Evolutionary conservation across 768 basidiomycete genomes (phyloP).

Genomic region (Mycena metata): DNA sequence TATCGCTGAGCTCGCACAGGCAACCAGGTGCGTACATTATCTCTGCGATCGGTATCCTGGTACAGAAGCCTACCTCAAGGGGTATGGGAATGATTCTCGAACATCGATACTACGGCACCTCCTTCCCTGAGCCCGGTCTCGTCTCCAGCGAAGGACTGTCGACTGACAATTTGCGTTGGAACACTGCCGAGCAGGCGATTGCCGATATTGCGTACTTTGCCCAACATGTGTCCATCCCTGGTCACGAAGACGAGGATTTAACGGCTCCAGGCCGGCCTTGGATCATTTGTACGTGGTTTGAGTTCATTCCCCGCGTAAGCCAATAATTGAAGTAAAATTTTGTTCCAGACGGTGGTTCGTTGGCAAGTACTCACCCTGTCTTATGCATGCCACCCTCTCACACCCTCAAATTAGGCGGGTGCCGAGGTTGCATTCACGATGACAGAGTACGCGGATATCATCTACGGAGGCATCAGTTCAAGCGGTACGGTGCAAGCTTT

Average conservation of each 20-base stretch:
- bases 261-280: slow-evolving; percentile 29
- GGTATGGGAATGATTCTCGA: slow-evolving; percentile 32
- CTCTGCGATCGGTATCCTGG: too few relatives aligned
- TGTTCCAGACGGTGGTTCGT: slow-evolving; percentile 28
- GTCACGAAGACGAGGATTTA: slow-evolving; percentile 31
- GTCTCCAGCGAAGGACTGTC: slow-evolving; percentile 19
- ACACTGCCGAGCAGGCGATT: slow-evolving; percentile 32
- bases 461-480: slow-evolving; percentile 32
- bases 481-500: slow-evolving; percentile 29
- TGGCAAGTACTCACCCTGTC: slow-evolving; percentile 11
- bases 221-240: slow-evolving; percentile 21
- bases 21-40: slow-evolving; percentile 18
- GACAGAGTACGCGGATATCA: slow-evolving; percentile 24
- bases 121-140: slow-evolving; percentile 22
- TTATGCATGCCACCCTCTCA: slow-evolving; percentile 1
- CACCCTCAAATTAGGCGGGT: slow-evolving; percentile 3
- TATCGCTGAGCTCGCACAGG: slow-evolving; percentile 30
- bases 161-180: slow-evolving; percentile 34
- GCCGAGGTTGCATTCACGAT: slow-evolving; percentile 29
- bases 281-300: slow-evolving; percentile 31
- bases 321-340: background rate
- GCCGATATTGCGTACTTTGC: slow-evolving; percentile 36
- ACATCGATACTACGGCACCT: slow-evolving; percentile 33
- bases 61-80: slow-evolving; percentile 22
- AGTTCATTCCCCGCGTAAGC: background rate